These are phyloP conservation scores for Boletus eberwhitei DNA, from an alignment of 768 basidiomycete genomes.

Conservation along the genomic window DNA sequence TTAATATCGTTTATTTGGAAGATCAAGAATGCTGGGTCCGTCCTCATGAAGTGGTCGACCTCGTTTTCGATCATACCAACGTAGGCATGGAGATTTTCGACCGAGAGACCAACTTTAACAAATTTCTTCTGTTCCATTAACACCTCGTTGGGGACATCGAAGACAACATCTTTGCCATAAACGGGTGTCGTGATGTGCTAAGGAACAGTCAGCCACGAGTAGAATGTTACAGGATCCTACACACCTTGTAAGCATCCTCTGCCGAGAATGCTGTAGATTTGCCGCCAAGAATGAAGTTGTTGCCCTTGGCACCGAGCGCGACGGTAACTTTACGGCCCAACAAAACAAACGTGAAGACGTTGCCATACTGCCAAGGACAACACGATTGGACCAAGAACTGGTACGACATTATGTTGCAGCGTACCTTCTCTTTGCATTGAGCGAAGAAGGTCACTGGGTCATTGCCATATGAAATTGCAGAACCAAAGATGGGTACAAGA, in stretches of 20 bases:
- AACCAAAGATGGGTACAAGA: slow-evolving; percentile 86
- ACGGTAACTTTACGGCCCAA: slow-evolving; percentile 90
- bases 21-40: slow-evolving; percentile 58
- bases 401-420: slow-evolving; percentile 17
- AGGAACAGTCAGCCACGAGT: neutral
- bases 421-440: slow-evolving; percentile 71
- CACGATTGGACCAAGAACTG: neutral
- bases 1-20: slow-evolving; percentile 65
- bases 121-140: slow-evolving; percentile 99
- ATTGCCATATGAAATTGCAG: slow-evolving; percentile 84
- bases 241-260: slow-evolving; percentile 93
- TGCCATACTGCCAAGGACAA: slow-evolving; percentile 65
- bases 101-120: slow-evolving; percentile 92
- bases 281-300: slow-evolving; percentile 92
- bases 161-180: slow-evolving; percentile 96
- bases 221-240: slow-evolving; percentile 11
- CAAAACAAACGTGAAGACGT: slow-evolving; percentile 94
- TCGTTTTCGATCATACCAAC: slow-evolving; percentile 77
- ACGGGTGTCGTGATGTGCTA: slow-evolving; percentile 92
- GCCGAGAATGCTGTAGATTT: slow-evolving; percentile 90
- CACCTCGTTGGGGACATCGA: slow-evolving; percentile 92
- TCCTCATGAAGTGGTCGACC: slow-evolving; percentile 65
- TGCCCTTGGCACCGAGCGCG: slow-evolving; percentile 85
- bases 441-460: slow-evolving; percentile 91
- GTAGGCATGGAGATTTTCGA: slow-evolving; percentile 87